Conservation (phyloP, 176 grass and related monocot genomes). For the Paspalum vaginatum region DNA sequence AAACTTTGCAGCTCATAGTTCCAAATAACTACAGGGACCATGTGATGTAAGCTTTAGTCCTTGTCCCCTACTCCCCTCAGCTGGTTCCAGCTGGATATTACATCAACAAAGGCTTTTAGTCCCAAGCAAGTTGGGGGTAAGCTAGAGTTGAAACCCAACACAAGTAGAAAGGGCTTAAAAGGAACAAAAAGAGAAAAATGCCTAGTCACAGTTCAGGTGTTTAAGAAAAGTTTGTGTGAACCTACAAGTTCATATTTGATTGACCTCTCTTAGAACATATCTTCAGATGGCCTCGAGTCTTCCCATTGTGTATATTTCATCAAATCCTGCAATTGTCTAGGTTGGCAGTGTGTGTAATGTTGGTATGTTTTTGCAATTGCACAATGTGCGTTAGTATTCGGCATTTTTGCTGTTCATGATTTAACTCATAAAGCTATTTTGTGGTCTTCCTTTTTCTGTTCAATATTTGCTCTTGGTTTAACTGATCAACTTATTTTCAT, state of each 20-base stretch:
- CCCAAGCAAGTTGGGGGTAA: too few species aligned
- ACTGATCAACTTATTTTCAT: neutral
- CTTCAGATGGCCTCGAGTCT: neutral
- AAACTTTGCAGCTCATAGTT: slow-evolving; percentile 16
- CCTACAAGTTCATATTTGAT: slow-evolving; percentile 16
- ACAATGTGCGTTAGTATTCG: slow-evolving; percentile 28
- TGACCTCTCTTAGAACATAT: neutral
- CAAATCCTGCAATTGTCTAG: slow-evolving; percentile 18
- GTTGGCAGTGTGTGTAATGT: neutral
- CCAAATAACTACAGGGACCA: slow-evolving; percentile 1
- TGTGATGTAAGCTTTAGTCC: slow-evolving; percentile 9
- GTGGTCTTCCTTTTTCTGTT: neutral
- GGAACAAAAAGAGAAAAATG: too few species aligned
- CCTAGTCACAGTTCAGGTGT: too few species aligned
- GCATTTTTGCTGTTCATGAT: neutral
- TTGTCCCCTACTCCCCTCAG: slow-evolving; percentile 8
- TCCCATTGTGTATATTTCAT: neutral
- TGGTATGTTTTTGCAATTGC: slow-evolving; percentile 2
- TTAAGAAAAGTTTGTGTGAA: slow-evolving; percentile 1
- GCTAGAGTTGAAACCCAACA: too few species aligned
- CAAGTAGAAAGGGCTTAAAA: too few species aligned
- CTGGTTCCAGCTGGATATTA: neutral
- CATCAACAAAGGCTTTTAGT: too few species aligned
- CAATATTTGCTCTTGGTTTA: neutral
- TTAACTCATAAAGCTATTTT: slow-evolving; percentile 2